These are phyloP conservation scores for Chalara sp. DNA, from an alignment of 2,329 filamentous ascomycete genomes.

Conservation along the genomic window DNA sequence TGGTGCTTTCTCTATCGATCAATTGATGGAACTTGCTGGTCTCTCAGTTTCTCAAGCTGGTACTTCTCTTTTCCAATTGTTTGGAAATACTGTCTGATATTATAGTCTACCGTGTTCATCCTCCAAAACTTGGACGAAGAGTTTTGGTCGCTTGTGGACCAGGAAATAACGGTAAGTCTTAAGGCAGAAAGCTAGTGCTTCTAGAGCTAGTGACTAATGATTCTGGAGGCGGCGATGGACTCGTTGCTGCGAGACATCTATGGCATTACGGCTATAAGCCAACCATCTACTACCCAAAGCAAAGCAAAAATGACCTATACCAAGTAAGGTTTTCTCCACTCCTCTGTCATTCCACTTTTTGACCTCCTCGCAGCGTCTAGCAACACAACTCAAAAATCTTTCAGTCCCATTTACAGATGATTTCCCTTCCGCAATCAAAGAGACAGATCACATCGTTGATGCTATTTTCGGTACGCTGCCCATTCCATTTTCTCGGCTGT, in stretches of 20 bases:
- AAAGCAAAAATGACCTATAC: constrained; percentile 84
- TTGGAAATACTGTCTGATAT: background rate
- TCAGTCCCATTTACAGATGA: constrained; percentile 78
- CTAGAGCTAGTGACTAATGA: background rate
- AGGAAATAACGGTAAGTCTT: constrained; percentile 55
- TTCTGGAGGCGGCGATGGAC: constrained; percentile 73
- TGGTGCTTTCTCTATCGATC: constrained; percentile 85
- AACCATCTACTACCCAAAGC: constrained; percentile 87
- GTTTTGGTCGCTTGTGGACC: constrained; percentile 90
- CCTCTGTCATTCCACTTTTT: background rate
- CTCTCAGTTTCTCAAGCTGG: constrained; percentile 87
- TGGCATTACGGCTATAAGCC: constrained; percentile 88
- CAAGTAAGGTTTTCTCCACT: constrained; percentile 43
- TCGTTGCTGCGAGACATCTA: constrained; percentile 89
- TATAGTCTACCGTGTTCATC: constrained; percentile 77
- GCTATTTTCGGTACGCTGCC: constrained; percentile 74
- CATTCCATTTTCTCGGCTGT: background rate
- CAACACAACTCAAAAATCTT: constrained; percentile 78
- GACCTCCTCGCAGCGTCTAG: constrained; percentile 53
- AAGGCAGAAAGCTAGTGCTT: background rate
- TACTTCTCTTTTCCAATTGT: constrained; percentile 31
- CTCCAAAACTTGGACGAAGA: constrained; percentile 60
- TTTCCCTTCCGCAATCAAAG: constrained; percentile 59
- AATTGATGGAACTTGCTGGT: constrained; percentile 94
- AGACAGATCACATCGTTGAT: constrained; percentile 78